A percentile compares a stretch with the other conserved stretches of the same genome.
phyloP scores from a whole-genome alignment of 176 grass and related monocot species.

The Carex parvula region DNA sequence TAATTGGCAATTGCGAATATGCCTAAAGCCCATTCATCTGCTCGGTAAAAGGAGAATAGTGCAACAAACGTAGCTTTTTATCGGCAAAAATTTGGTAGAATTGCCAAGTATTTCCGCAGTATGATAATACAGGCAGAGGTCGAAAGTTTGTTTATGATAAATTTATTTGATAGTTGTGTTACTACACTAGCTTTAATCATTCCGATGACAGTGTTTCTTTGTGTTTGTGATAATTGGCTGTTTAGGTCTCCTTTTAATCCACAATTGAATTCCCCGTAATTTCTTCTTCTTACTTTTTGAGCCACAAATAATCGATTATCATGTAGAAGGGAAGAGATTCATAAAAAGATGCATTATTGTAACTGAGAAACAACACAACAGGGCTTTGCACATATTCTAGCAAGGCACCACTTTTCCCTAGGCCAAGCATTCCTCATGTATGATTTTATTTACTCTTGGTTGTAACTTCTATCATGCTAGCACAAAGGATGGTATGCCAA shows the following conservation, averaged over 20 bases:
- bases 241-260: no score
- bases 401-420: neutral
- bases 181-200: no score
- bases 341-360: slow-evolving; percentile 3
- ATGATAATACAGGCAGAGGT: no score
- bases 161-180: no score
- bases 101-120: no score
- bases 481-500: neutral
- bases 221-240: no score
- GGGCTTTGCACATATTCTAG: neutral
- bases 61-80: no score
- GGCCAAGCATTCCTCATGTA: neutral
- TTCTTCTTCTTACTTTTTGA: neutral
- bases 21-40: neutral
- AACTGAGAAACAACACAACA: neutral
- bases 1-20: neutral
- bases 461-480: neutral
- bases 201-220: no score
- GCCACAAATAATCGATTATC: neutral
- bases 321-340: neutral
- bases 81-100: no score
- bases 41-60: neutral
- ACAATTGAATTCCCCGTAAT: neutral
- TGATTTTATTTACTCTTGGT: slow-evolving; percentile 2
- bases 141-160: no score